Conservation (phyloP, 2,329 filamentous ascomycete genomes). For the Bipolaris oryzae region DNA sequence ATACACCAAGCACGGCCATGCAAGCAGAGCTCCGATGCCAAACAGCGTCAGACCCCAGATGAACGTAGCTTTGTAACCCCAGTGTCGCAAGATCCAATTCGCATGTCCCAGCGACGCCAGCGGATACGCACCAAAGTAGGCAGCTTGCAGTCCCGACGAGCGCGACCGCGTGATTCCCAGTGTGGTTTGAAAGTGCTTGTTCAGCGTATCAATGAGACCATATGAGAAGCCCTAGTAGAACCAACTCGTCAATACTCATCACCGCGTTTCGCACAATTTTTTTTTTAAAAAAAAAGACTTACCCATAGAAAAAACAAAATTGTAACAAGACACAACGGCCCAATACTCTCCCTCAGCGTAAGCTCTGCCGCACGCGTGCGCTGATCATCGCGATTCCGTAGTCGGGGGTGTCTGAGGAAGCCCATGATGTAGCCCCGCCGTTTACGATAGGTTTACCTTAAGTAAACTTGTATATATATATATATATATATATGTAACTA, state of each 20-base stretch:
- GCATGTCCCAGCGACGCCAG: conserved; percentile 57
- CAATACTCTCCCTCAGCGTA: conserved; percentile 69
- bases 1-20: conserved; percentile 64
- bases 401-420: conserved; percentile 38
- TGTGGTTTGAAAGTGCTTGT: conserved; percentile 55
- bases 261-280: too few relatives aligned
- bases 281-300: conserved; percentile 1
- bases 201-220: conserved; percentile 62
- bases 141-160: conserved; percentile 56
- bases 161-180: conserved; percentile 53
- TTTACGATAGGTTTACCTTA: background rate
- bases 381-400: conserved; percentile 47
- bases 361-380: conserved; percentile 65
- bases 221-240: conserved; percentile 57
- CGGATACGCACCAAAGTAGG: conserved; percentile 58
- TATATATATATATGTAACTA: too few relatives aligned
- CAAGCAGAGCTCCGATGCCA: conserved; percentile 62
- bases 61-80: conserved; percentile 55
- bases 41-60: conserved; percentile 62
- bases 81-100: conserved; percentile 57
- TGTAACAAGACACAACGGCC: conserved; percentile 69
- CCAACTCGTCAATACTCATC: background rate
- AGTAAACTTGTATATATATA: background rate
- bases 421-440: conserved; percentile 36
- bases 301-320: conserved; percentile 70